Percentiles rank a stretch among this genome's conserved stretches.
Evolutionary conservation across 2,329 filamentous ascomycete species (phyloP).

Genomic region (Rhytidhysteron rufulum): DNA sequence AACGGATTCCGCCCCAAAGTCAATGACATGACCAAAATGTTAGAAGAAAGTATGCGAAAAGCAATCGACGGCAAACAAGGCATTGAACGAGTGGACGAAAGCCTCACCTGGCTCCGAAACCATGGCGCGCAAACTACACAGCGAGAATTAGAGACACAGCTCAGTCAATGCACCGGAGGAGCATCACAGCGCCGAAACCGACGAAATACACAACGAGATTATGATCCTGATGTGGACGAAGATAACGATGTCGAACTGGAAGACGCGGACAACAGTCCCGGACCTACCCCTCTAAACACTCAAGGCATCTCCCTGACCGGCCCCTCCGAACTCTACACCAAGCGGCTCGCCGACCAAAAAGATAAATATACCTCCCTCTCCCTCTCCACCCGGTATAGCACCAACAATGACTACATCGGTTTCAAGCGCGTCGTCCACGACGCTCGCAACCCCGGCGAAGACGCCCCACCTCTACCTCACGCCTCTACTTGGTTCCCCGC

Average conservation of each 20-base stretch:
- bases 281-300: slow-evolving; percentile 34
- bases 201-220: slow-evolving; percentile 28
- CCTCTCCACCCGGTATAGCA: slow-evolving; percentile 48
- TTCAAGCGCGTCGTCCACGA: slow-evolving; percentile 63
- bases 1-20: slow-evolving; percentile 43
- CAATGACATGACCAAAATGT: slow-evolving; percentile 47
- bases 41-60: slow-evolving; percentile 57
- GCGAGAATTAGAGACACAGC: slow-evolving; percentile 30
- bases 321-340: slow-evolving; percentile 34
- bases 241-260: slow-evolving; percentile 33
- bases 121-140: slow-evolving; percentile 28
- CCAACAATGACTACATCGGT: slow-evolving; percentile 57
- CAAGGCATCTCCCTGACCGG: slow-evolving; percentile 29
- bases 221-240: slow-evolving; percentile 37
- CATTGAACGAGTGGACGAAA: slow-evolving; percentile 42
- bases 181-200: slow-evolving; percentile 24
- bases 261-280: slow-evolving; percentile 35
- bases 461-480: slow-evolving; percentile 52
- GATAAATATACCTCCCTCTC: slow-evolving; percentile 41
- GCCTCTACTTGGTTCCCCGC: slow-evolving; percentile 63
- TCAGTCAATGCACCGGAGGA: slow-evolving; percentile 33
- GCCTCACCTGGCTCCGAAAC: slow-evolving; percentile 40
- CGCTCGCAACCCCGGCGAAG: slow-evolving; percentile 51
- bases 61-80: slow-evolving; percentile 55
- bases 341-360: slow-evolving; percentile 37